phyloP scores from a whole-genome alignment of 495 filamentous ascomycete genomes.

The Monascus purpureus region DNA sequence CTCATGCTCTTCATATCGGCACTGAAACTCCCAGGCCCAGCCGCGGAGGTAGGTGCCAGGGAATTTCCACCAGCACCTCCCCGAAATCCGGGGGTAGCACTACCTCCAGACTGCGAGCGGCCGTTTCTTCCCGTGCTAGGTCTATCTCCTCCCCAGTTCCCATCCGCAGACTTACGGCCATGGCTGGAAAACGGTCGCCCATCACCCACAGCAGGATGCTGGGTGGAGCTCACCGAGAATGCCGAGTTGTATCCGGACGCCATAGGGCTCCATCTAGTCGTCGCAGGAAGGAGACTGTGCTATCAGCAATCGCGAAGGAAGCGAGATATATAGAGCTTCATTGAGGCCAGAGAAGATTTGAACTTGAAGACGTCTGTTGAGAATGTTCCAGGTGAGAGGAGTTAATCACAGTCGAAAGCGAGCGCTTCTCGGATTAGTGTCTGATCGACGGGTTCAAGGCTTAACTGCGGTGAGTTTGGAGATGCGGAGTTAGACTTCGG shows the following conservation, averaged over 20 bases:
- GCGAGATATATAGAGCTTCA: slow-evolving; percentile 17
- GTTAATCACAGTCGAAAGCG: too few relatives aligned
- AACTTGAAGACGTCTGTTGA: too few relatives aligned
- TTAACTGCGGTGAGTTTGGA: too few relatives aligned
- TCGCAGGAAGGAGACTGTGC: slow-evolving; percentile 8
- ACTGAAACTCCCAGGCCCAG: slow-evolving; percentile 80
- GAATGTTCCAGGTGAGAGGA: slow-evolving; percentile 4
- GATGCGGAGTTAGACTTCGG: too few relatives aligned
- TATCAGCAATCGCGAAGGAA: slow-evolving; percentile 26
- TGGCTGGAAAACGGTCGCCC: slow-evolving; percentile 40
- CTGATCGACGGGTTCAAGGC: too few relatives aligned
- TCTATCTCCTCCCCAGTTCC: slow-evolving; percentile 33
- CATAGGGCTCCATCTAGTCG: slow-evolving; percentile 35
- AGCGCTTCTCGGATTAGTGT: too few relatives aligned
- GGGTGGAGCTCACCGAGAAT: slow-evolving; percentile 55
- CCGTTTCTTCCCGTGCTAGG: slow-evolving; percentile 27
- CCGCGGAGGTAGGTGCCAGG: too few relatives aligned
- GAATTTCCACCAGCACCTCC: slow-evolving; percentile 2
- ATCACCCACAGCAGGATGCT: slow-evolving; percentile 45
- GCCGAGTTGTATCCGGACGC: slow-evolving; percentile 35
- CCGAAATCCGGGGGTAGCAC: slow-evolving; percentile 36
- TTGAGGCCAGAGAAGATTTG: slow-evolving; percentile 11
- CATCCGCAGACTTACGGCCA: slow-evolving; percentile 36
- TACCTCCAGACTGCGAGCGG: slow-evolving; percentile 46
- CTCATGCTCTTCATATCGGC: slow-evolving; percentile 70